Base-by-base conservation (phyloP, 768 basidiomycete genomes). In the Podaxis sp. region DNA sequence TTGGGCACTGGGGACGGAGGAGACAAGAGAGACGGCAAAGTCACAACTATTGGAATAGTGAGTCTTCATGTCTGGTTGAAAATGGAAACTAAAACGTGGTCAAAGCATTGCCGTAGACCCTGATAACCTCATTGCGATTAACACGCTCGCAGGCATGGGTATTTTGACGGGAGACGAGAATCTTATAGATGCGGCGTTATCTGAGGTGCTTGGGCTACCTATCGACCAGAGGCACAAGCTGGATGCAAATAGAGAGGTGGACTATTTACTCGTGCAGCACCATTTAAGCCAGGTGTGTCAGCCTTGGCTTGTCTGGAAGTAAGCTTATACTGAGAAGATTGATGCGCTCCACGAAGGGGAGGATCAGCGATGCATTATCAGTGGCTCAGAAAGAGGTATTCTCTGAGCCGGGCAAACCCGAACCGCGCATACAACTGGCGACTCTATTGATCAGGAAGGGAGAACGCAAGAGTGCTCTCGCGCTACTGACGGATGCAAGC, bases 141-240 rank as follows among this genome's bases (percentile, higher is more conserved):
- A 89, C 50, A 82, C 87, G 0, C 81, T 98, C 1, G 90, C 91
- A 0, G 90, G 90, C n/a, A 93, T 97, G 84, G 94, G 92, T 10
- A 86, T 94, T 58, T 73, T 95, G 56, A 88, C 88, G 2, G 79
- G 80, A 36, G 94, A 96, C 66, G 86, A 89, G 36, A 82, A 80
- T 37, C 80, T 97, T 18, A 80, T 95, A 25, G 92, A 95, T 69
- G 95, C 94, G 1, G 90, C 93, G 0, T 74, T 95, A 11, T 87
- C 90, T 0, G 94, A 97, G 70, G 82, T 96, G 16, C 77, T 88
- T 18, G 76, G 82, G 0, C 76, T 94, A 23, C 83, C 93, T 0
- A 68, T 87, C 16, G 86, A 93, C 61, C 78, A 83, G 63, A 79
- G 88, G 57, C 77, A 79, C 50, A 72, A 78, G 40, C 80, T 90